A percentile compares a stretch with the other conserved stretches of the same genome.
These are phyloP conservation scores for Lasiodiplodia citricola DNA, from an alignment of 2,329 filamentous ascomycete genomes.

Conservation along the genomic window DNA sequence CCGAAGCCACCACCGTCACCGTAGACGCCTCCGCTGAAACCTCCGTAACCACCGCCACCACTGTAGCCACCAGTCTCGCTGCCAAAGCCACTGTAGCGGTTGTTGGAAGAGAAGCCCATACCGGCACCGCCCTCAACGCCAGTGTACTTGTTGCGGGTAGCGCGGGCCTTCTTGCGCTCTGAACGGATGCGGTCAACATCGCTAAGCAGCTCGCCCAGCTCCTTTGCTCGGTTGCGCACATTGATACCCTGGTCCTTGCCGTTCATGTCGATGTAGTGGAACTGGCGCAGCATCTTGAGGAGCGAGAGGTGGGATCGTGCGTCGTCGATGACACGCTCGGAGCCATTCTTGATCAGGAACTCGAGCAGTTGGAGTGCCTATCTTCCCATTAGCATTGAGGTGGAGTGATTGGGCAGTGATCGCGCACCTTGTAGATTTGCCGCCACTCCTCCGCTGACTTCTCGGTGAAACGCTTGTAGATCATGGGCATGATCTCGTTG, in stretches of 20 bases:
- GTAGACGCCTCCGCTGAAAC: slow-evolving; percentile 78
- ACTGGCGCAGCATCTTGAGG: slow-evolving; percentile 97
- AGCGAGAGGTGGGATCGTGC: slow-evolving; percentile 93
- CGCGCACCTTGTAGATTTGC: slow-evolving; percentile 90
- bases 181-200: slow-evolving; percentile 84
- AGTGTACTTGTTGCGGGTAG: slow-evolving; percentile 92
- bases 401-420: background rate
- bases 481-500: slow-evolving; percentile 99
- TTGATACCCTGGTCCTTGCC: slow-evolving; percentile 99
- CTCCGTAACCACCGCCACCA: slow-evolving; percentile 62
- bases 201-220: slow-evolving; percentile 88
- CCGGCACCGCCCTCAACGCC: slow-evolving; percentile 86
- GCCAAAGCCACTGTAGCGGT: slow-evolving; percentile 88
- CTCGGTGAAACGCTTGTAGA: slow-evolving; percentile 98
- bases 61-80: slow-evolving; percentile 61
- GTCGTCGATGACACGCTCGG: slow-evolving; percentile 96
- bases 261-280: slow-evolving; percentile 94
- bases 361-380: slow-evolving; percentile 88
- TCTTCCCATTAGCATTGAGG: slow-evolving; percentile 30
- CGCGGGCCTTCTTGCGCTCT: slow-evolving; percentile 83
- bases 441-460: slow-evolving; percentile 98
- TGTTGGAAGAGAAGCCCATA: slow-evolving; percentile 58
- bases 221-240: slow-evolving; percentile 94
- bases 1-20: slow-evolving; percentile 96
- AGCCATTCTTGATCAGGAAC: slow-evolving; percentile 97